phyloP scores from a whole-genome alignment of 2,329 filamentous ascomycete genomes.

The Scytalidium sp. region DNA sequence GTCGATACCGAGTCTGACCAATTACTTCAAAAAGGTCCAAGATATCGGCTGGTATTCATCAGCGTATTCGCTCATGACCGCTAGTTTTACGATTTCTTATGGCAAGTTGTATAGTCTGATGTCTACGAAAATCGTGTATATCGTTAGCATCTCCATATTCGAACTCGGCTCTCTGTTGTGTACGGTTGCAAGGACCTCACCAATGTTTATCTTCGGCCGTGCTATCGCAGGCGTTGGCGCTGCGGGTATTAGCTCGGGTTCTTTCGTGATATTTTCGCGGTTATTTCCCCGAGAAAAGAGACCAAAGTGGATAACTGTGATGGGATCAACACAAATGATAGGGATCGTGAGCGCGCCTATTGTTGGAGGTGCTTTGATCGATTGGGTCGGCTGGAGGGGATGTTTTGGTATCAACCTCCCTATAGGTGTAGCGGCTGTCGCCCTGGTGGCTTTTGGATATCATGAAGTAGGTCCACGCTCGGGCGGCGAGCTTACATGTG shows the following conservation, averaged over 20 bases:
- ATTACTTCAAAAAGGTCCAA: neutral
- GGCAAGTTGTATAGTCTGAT: constrained; percentile 7
- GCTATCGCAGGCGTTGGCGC: constrained; percentile 32
- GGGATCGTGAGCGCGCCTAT: constrained; percentile 13
- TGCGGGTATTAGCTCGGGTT: constrained; percentile 21
- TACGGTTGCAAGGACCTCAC: constrained; percentile 1
- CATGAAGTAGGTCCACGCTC: neutral
- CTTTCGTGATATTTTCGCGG: neutral
- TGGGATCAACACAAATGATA: neutral
- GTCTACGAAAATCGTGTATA: constrained; percentile 5
- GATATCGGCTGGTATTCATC: constrained; percentile 10
- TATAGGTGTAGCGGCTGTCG: constrained; percentile 18
- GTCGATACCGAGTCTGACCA: neutral
- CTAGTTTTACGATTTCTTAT: constrained; percentile 4
- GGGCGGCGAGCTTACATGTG: constrained; percentile 28
- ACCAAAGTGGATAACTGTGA: neutral
- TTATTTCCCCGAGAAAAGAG: neutral
- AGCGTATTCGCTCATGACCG: constrained; percentile 5
- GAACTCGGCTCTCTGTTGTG: constrained; percentile 6
- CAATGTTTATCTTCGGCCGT: constrained; percentile 23
- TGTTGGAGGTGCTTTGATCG: constrained; percentile 39
- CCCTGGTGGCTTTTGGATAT: constrained; percentile 5
- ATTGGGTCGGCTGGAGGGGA: constrained; percentile 27
- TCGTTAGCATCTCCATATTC: neutral
- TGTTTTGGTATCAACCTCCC: constrained; percentile 37